These are phyloP conservation scores for Penicillium odoratum DNA, from an alignment of 495 filamentous ascomycete species.

Conservation along the genomic window DNA sequence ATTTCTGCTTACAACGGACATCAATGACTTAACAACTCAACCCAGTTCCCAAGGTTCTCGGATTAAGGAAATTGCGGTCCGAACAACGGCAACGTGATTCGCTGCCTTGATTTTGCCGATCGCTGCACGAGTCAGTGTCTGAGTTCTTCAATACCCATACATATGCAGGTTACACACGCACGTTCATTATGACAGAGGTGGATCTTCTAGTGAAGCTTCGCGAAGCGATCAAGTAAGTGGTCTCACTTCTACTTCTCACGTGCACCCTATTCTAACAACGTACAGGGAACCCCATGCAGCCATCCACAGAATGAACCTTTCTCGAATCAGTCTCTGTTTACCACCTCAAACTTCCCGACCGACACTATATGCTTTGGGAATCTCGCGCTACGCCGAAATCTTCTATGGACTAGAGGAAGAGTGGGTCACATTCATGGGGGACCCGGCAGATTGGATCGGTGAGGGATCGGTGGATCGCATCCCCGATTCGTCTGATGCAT, in stretches of 20 bases:
- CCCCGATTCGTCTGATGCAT: background rate
- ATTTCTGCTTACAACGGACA: too few relatives aligned
- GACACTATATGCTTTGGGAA: slow-evolving; percentile 9
- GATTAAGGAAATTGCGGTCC: background rate
- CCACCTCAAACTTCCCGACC: slow-evolving; percentile 7
- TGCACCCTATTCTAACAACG: background rate
- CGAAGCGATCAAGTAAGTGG: slow-evolving; percentile 9
- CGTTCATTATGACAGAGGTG: slow-evolving; percentile 10
- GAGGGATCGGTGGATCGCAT: slow-evolving; percentile 1
- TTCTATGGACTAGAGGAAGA: slow-evolving; percentile 15
- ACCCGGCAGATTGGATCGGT: slow-evolving; percentile 19
- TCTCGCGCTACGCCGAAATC: slow-evolving; percentile 20
- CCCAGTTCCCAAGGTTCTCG: background rate
- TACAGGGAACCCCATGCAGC: slow-evolving; percentile 19
- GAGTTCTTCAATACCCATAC: background rate
- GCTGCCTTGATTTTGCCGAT: background rate
- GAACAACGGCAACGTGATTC: background rate
- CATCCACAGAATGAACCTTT: slow-evolving; percentile 18
- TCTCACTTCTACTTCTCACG: background rate
- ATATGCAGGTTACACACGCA: background rate
- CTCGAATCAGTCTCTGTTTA: slow-evolving; percentile 15
- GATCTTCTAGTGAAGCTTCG: slow-evolving; percentile 14
- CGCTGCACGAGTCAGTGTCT: background rate
- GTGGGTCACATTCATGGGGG: slow-evolving; percentile 16
- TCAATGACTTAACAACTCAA: too few relatives aligned